Evolutionary conservation across 257 asterid genomes (phyloP), one percentile per base, ranked within the genome.

Genomic region (Przewalskia tangutica): DNA sequence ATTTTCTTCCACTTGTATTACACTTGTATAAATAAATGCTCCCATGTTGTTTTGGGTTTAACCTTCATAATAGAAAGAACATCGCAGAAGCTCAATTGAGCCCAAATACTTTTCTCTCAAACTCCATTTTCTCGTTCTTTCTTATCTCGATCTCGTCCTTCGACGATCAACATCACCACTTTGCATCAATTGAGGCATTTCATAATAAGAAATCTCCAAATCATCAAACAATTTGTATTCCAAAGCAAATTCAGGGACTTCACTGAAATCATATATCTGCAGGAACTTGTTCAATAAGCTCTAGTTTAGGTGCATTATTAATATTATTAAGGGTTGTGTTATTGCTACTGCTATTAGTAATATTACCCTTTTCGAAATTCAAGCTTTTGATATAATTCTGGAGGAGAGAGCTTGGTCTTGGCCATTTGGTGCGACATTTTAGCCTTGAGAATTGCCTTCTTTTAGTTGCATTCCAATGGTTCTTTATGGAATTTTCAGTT

Each of bases 381-480:
- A 95, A 88, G 82, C 92, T 92, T 80, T 87, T 91, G 81, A 95
- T 95, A 82, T 95, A 95, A 89, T 92, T 91, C 54, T 92, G 98
- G 36, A 95, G 90, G 36, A 94, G 87, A 34, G 90, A 88, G 77
- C 95, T 91, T 0, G 98, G 97, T 71, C 81, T 90, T 0, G 97
- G 95, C 96, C 94, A 91, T 78, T 92, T 92, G 60, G 96, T 91
- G 48, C 88, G 87, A 83, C 98, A 91, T 81, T 91, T 90, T 79
- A 93, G 84, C 18, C 90, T 85, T 0, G 97, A 86, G 5, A 91
- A 85, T 67, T 94, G 97, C 70, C 95, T 88, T 71, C 98, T 90
- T 68, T 94, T 94, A 1, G 98, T 94, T 0, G 98, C 95, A 58
- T 94, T 94, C 98, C 98, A 94, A 36, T 94, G 98, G 83, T 94